phyloP scores from a whole-genome alignment of 805 yeast genomes.

The Starmera dryadoides region DNA sequence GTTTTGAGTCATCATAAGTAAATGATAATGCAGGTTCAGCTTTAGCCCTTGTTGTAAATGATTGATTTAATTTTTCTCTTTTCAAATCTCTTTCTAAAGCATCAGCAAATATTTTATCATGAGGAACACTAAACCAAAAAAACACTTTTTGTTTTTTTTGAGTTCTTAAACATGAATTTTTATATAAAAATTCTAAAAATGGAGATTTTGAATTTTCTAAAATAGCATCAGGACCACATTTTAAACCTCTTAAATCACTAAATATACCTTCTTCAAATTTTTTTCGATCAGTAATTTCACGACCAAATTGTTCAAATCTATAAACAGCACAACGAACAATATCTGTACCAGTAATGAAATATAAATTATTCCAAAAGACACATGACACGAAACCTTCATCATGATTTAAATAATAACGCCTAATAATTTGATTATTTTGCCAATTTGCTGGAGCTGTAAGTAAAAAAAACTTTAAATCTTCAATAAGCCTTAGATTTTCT shows the following conservation, averaged over 20 bases:
- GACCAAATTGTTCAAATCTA: conserved; percentile 84
- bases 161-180: conserved; percentile 82
- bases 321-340: conserved; percentile 88
- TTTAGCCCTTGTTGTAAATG: conserved; percentile 64
- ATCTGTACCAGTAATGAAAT: conserved; percentile 92
- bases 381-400: conserved; percentile 93
- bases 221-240: conserved; percentile 81
- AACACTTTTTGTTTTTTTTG: conserved; percentile 96
- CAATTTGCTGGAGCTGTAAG: conserved; percentile 94
- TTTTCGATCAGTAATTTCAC: conserved; percentile 76
- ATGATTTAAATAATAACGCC: conserved; percentile 77
- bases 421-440: conserved; percentile 81
- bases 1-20: conserved; percentile 45
- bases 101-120: conserved; percentile 85
- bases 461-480: conserved; percentile 76
- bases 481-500: conserved; percentile 56
- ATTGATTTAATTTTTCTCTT: conserved; percentile 55
- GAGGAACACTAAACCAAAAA: conserved; percentile 94
- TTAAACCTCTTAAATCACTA: conserved; percentile 80
- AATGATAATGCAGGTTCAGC: conserved; percentile 79
- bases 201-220: conserved; percentile 82
- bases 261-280: conserved; percentile 96
- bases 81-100: conserved; percentile 90
- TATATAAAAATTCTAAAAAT: conserved; percentile 76
- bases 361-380: conserved; percentile 85